Conservation (phyloP, 2,329 filamentous ascomycete genomes). For the Coccinonectria pachysandricola region DNA sequence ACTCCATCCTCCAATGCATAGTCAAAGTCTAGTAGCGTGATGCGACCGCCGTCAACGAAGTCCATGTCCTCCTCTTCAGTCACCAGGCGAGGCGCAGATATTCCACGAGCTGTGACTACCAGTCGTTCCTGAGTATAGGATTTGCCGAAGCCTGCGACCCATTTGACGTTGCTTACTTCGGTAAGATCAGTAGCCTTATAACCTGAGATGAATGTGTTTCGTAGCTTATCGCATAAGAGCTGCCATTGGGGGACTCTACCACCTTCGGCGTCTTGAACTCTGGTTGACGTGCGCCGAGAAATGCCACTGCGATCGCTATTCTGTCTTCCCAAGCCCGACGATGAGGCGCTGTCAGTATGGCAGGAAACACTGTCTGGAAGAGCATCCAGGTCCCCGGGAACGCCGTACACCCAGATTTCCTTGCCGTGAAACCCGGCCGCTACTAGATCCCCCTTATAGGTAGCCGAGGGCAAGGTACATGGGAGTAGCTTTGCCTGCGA, state of each 20-base stretch:
- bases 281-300: constrained; percentile 23
- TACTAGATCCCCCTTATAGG: constrained; percentile 59
- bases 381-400: constrained; percentile 63
- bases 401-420: constrained; percentile 69
- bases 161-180: constrained; percentile 59
- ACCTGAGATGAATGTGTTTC: constrained; percentile 63
- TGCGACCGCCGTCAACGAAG: constrained; percentile 67
- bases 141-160: constrained; percentile 49
- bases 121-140: constrained; percentile 45
- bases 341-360: constrained; percentile 12
- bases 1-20: constrained; percentile 47
- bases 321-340: constrained; percentile 19
- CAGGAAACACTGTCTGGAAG: constrained; percentile 33
- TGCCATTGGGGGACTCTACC: constrained; percentile 55
- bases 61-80: constrained; percentile 62
- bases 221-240: constrained; percentile 53
- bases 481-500: constrained; percentile 53
- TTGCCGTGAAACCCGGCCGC: constrained; percentile 63
- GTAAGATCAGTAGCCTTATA: constrained; percentile 53
- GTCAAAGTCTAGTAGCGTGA: constrained; percentile 65
- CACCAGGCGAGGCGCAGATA: constrained; percentile 45
- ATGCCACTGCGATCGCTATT: constrained; percentile 19
- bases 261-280: constrained; percentile 19
- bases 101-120: constrained; percentile 62
- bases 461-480: constrained; percentile 58